These are phyloP conservation scores for Candida lessepsii DNA, from an alignment of 805 yeast species.

Conservation along the genomic window DNA sequence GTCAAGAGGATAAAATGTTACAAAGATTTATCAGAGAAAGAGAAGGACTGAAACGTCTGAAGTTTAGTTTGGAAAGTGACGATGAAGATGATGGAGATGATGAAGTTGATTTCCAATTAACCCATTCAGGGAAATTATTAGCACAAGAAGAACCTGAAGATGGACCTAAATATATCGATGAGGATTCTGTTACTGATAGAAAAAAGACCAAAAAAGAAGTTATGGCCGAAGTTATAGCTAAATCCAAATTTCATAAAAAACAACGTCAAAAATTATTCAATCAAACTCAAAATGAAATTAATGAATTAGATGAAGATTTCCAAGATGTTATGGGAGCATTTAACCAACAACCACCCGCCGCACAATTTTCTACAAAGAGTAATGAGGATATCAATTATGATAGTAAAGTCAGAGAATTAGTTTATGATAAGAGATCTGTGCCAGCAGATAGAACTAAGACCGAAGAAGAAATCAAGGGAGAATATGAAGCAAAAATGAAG, in stretches of 20 bases:
- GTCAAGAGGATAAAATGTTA: slow-evolving; percentile 92
- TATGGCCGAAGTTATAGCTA: slow-evolving; percentile 81
- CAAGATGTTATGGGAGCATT: slow-evolving; percentile 65
- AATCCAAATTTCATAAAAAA: slow-evolving; percentile 73
- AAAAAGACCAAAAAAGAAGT: slow-evolving; percentile 81
- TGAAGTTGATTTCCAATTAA: slow-evolving; percentile 50
- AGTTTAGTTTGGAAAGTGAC: slow-evolving; percentile 59
- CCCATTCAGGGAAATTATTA: slow-evolving; percentile 76
- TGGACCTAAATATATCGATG: slow-evolving; percentile 37
- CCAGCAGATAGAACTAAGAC: slow-evolving; percentile 83
- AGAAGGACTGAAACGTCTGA: slow-evolving; percentile 55
- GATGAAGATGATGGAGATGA: slow-evolving; percentile 48
- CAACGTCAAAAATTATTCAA: slow-evolving; percentile 70
- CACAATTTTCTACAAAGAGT: slow-evolving; percentile 31
- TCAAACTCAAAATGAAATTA: slow-evolving; percentile 56
- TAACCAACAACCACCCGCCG: slow-evolving; percentile 18
- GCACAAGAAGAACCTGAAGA: slow-evolving; percentile 48
- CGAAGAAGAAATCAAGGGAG: slow-evolving; percentile 63
- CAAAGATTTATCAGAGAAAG: slow-evolving; percentile 90
- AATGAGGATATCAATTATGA: slow-evolving; percentile 56
- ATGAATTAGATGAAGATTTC: slow-evolving; percentile 70
- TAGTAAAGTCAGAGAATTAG: slow-evolving; percentile 61
- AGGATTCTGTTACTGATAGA: slow-evolving; percentile 42
- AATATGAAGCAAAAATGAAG: slow-evolving; percentile 58
- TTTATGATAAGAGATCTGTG: slow-evolving; percentile 70